Evolutionary conservation across 139 green algal genomes (phyloP), one percentile per base, ranked within the genome.

Genomic region (Tetraselmis striata): DNA sequence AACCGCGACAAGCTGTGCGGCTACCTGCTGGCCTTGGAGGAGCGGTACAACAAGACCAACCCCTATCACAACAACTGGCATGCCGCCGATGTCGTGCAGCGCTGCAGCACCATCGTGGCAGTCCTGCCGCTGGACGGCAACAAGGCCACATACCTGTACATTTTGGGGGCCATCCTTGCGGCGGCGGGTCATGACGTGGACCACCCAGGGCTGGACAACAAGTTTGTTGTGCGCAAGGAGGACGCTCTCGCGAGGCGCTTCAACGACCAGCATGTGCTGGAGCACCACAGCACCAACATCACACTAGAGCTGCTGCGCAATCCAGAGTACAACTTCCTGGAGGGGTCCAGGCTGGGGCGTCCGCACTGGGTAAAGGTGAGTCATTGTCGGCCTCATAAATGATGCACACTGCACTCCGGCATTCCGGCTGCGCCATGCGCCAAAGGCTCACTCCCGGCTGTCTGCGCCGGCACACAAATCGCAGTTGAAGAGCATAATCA

Each of bases 201-300:
- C 26, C 87, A 91, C 77, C 76, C 67, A 0, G 87, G 87, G 23
- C 32, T 92, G 76, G 90, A 84, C 82, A 89, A 89, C 77, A 84
- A 88, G 59, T 93, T 90, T 81, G 80, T 93, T 0, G 79, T 91
- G 2, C 77, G 76, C 23, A 83, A 82, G 0, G 30, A 76, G 0
- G 79, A 93, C 80, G 28, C 76, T 2, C 79, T 91, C 26, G 88
- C 90, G 18, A 30, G 90, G 0, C 77, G 81, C 2, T 93, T 91
- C 88, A 93, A 93, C 82, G 90, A 91, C 83, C 77, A 77, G 1
- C 80, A 59, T 1, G 84, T 84, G 1, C 67, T 87, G 81, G 87
- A 90, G 77, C 87, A 87, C 75, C 87, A 90, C 79, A 30, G 29
- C 1, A 5, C 18, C 11, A 5, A 67, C 45, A 18, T 67, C 45